Conservation (phyloP, 2,329 filamentous ascomycete species). For the Pseudocercospora eumusae region DNA sequence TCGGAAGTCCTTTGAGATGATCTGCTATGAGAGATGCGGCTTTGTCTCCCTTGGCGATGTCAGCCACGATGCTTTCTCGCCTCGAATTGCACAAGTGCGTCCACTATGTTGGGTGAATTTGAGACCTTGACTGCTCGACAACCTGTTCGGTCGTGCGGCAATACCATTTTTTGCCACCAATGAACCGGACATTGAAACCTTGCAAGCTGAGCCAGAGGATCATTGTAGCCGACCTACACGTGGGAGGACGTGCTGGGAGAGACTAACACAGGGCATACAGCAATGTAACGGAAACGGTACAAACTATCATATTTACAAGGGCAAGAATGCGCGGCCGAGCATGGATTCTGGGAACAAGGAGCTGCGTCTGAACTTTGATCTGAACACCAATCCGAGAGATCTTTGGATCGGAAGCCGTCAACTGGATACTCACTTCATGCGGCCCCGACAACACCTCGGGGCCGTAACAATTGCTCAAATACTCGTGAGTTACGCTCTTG, state of each 20-base stretch:
- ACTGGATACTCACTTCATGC: constrained; percentile 11
- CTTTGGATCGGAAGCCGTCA: constrained; percentile 17
- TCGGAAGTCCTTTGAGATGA: constrained; percentile 12
- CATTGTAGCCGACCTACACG: background rate
- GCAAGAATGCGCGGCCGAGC: constrained; percentile 14
- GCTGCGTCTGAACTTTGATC: constrained; percentile 17
- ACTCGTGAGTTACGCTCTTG: constrained; percentile 15
- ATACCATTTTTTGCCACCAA: constrained; percentile 3
- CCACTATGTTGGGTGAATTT: background rate
- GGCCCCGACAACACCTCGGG: constrained; percentile 21
- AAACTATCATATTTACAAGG: background rate
- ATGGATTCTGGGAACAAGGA: constrained; percentile 14
- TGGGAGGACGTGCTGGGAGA: constrained; percentile 8
- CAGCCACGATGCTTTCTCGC: constrained; percentile 10
- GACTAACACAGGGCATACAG: constrained; percentile 16
- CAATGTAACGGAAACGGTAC: constrained; percentile 7
- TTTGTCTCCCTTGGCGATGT: constrained; percentile 18
- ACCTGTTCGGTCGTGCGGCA: background rate
- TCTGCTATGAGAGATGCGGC: constrained; percentile 17
- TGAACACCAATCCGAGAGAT: constrained; percentile 16
- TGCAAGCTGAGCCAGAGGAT: background rate
- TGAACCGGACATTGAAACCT: background rate
- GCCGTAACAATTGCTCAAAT: constrained; percentile 16
- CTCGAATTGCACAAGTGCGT: background rate
- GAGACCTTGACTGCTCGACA: background rate